These are phyloP conservation scores for Rhynchosporium secalis DNA, from an alignment of 2,329 filamentous ascomycete genomes.

Conservation along the genomic window DNA sequence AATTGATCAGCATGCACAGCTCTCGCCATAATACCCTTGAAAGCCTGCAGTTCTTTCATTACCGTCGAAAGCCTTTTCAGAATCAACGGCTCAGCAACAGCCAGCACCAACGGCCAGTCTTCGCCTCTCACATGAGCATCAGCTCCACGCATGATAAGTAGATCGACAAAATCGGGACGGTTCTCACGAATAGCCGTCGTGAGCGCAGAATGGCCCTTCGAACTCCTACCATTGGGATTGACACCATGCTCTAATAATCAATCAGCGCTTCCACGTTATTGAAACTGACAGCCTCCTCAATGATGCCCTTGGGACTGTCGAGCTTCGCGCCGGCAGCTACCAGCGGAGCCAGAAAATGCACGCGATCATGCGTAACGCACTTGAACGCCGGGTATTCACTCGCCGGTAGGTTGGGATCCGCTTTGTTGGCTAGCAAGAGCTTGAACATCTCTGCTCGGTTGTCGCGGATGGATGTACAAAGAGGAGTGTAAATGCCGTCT, in stretches of 20 bases:
- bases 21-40: slow-evolving; percentile 68
- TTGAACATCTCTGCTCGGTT: slow-evolving; percentile 62
- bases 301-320: slow-evolving; percentile 60
- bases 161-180: slow-evolving; percentile 58
- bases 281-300: slow-evolving; percentile 62
- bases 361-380: slow-evolving; percentile 64
- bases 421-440: slow-evolving; percentile 54
- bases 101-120: slow-evolving; percentile 72
- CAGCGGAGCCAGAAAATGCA: slow-evolving; percentile 60
- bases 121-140: slow-evolving; percentile 63
- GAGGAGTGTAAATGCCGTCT: slow-evolving; percentile 66
- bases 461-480: slow-evolving; percentile 69
- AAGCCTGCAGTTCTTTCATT: slow-evolving; percentile 58
- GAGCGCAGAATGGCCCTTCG: slow-evolving; percentile 60
- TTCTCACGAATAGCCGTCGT: slow-evolving; percentile 66
- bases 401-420: slow-evolving; percentile 54
- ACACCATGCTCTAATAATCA: slow-evolving; percentile 62
- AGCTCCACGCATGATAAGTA: slow-evolving; percentile 58
- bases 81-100: slow-evolving; percentile 60
- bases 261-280: slow-evolving; percentile 61
- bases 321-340: slow-evolving; percentile 61
- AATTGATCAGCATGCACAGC: slow-evolving; percentile 67
- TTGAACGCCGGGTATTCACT: slow-evolving; percentile 68
- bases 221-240: slow-evolving; percentile 58
- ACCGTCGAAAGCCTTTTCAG: slow-evolving; percentile 58